phyloP scores from a whole-genome alignment of 116 monocot species.

The Cymodocea nodosa region DNA sequence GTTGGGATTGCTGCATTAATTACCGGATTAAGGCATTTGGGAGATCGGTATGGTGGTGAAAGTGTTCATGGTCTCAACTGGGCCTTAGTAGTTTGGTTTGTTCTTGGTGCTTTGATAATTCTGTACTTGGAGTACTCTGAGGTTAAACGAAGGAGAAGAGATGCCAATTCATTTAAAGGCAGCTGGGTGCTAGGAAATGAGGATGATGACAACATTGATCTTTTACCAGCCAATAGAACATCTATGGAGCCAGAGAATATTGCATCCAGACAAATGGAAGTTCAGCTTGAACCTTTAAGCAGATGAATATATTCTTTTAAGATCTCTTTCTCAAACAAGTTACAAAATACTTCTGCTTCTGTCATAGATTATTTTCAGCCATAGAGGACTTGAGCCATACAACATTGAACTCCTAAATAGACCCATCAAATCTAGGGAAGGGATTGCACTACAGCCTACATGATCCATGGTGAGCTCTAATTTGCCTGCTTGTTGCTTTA shows the following conservation, averaged over 20 bases:
- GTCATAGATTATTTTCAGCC: slow-evolving; percentile 3
- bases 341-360: slow-evolving; percentile 1
- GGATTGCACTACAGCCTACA: background rate
- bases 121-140: slow-evolving; percentile 60
- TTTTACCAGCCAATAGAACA: slow-evolving; percentile 41
- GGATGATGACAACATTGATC: slow-evolving; percentile 72
- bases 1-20: slow-evolving; percentile 57
- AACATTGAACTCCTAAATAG: background rate
- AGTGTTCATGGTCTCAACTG: slow-evolving; percentile 64
- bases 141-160: slow-evolving; percentile 31
- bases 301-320: slow-evolving; percentile 30
- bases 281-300: slow-evolving; percentile 74
- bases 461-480: background rate
- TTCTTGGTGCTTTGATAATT: slow-evolving; percentile 25
- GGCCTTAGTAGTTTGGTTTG: slow-evolving; percentile 71
- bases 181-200: slow-evolving; percentile 88
- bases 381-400: background rate
- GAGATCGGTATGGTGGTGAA: slow-evolving; percentile 60
- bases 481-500: background rate
- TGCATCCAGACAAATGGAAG: slow-evolving; percentile 49
- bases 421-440: background rate
- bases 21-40: slow-evolving; percentile 77
- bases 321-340: background rate
- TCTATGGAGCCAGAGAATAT: slow-evolving; percentile 22
- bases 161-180: slow-evolving; percentile 38